phyloP scores from a whole-genome alignment of 352 stramenopile species.

The Poterioochromonas sp. region DNA sequence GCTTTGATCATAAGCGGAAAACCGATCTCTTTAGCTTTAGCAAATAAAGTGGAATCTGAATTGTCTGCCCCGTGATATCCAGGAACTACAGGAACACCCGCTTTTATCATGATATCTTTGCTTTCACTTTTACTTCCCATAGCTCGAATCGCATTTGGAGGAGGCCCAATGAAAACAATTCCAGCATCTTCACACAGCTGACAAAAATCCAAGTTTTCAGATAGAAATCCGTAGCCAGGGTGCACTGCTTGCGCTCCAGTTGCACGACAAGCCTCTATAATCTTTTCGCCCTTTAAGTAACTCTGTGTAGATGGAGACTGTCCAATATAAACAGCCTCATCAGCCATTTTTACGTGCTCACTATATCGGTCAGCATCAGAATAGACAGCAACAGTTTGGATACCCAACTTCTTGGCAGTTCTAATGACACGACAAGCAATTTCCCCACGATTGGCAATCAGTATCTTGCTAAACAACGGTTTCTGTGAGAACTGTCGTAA shows the following conservation, averaged over 20 bases:
- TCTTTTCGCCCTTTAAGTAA: constrained; percentile 65
- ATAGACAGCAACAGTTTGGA: constrained; percentile 87
- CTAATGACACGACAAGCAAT: constrained; percentile 83
- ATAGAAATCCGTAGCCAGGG: constrained; percentile 78
- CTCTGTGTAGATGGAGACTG: constrained; percentile 39
- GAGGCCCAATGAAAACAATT: constrained; percentile 65
- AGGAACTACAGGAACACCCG: constrained; percentile 83
- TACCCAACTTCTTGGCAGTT: constrained; percentile 69
- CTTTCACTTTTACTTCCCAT: constrained; percentile 89
- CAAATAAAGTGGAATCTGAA: constrained; percentile 53
- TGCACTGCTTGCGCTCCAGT: constrained; percentile 74
- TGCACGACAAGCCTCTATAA: constrained; percentile 61
- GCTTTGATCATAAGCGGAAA: constrained; percentile 98
- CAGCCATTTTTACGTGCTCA: constrained; percentile 60
- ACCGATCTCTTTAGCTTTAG: constrained; percentile 68
- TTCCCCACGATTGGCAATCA: constrained; percentile 81
- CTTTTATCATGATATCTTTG: constrained; percentile 83
- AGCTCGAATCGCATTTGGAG: constrained; percentile 64
- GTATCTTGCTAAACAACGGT: constrained; percentile 76
- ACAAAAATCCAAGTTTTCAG: constrained; percentile 74
- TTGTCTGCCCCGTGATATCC: constrained; percentile 75
- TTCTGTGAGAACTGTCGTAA: too few species aligned
- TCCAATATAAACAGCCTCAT: constrained; percentile 52
- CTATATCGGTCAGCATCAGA: constrained; percentile 73
- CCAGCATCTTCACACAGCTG: constrained; percentile 56